phyloP scores from a whole-genome alignment of 768 basidiomycete species.

The Podaxis mareebaensis region DNA sequence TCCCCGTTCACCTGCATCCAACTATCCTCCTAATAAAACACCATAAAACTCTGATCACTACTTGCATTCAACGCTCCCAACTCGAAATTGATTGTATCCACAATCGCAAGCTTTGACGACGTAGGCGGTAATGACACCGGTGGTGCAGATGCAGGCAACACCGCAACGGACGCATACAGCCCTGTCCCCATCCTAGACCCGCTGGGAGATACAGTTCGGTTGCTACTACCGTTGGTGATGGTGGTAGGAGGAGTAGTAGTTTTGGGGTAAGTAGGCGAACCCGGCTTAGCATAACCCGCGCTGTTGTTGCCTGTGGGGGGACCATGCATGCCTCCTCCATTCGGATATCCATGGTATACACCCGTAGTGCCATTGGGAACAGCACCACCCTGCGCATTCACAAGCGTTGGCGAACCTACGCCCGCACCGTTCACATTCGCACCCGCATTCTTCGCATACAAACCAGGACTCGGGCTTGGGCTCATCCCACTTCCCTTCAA shows the following conservation, averaged over 20 bases:
- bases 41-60: constrained; percentile 47
- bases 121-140: constrained; percentile 24
- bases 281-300: constrained; percentile 16
- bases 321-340: not conserved
- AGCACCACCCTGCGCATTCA: too few relatives aligned
- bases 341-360: constrained; percentile 6
- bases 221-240: not conserved
- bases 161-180: constrained; percentile 28
- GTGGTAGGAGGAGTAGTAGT: too few relatives aligned
- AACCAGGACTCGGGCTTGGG: not conserved
- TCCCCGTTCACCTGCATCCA: not conserved
- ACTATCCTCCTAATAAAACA: constrained; percentile 40
- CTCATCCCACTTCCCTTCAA: constrained; percentile 11
- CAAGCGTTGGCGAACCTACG: too few relatives aligned
- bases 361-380: too few relatives aligned
- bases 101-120: constrained; percentile 40
- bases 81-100: constrained; percentile 50
- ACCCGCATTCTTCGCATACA: not conserved
- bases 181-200: constrained; percentile 20
- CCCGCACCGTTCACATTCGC: not conserved
- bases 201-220: not conserved
- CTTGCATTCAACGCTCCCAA: constrained; percentile 45
- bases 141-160: constrained; percentile 11
- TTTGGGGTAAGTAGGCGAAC: not conserved
- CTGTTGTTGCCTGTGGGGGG: not conserved